Evolutionary conservation across 2,329 filamentous ascomycete species (phyloP).

Genomic region (Penicillium sp.): DNA sequence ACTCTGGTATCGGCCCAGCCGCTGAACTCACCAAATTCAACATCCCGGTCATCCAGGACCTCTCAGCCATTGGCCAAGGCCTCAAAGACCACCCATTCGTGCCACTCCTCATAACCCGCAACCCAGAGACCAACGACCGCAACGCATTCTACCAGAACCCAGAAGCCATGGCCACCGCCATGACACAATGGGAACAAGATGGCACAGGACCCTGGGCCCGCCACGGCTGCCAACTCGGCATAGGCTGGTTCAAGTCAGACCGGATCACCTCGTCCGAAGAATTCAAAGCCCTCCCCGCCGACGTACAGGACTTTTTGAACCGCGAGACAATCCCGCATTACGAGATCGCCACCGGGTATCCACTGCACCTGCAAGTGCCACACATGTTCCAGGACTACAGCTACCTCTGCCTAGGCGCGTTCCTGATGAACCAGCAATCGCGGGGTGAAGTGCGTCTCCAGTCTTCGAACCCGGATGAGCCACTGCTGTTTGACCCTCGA

Average conservation of each 20-base stretch:
- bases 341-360: conserved; percentile 56
- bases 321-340: conserved; percentile 59
- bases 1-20: conserved; percentile 53
- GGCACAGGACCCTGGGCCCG: conserved; percentile 41
- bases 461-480: conserved; percentile 54
- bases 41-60: conserved; percentile 44
- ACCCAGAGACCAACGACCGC: conserved; percentile 47
- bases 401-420: conserved; percentile 50
- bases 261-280: conserved; percentile 47
- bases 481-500: conserved; percentile 57
- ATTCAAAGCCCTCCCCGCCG: conserved; percentile 52
- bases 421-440: conserved; percentile 58
- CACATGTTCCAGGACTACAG: conserved; percentile 41
- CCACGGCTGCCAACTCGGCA: conserved; percentile 31
- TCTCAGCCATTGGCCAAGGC: conserved; percentile 48
- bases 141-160: conserved; percentile 50
- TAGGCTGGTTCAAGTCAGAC: conserved; percentile 49
- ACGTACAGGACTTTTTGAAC: conserved; percentile 49
- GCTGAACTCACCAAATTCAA: conserved; percentile 44
- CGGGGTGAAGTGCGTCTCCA: conserved; percentile 56
- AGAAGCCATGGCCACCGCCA: conserved; percentile 47
- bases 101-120: conserved; percentile 41
- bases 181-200: conserved; percentile 53
- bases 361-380: conserved; percentile 47
- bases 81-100: conserved; percentile 48